phyloP scores from a whole-genome alignment of 345 rosid species.

The Tarenaya hassleriana region DNA sequence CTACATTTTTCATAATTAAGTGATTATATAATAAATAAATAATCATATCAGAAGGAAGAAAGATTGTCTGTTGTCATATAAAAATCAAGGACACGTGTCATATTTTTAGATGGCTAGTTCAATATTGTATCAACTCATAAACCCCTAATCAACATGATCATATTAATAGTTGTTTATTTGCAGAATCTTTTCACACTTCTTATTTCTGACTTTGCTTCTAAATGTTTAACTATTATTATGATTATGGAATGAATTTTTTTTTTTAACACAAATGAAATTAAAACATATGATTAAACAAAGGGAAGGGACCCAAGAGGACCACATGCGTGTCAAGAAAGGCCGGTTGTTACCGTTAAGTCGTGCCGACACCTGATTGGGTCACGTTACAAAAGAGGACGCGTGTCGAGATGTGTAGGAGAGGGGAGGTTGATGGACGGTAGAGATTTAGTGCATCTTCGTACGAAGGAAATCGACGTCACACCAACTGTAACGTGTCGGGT shows the following conservation, averaged over 20 bases:
- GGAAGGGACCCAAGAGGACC: slow-evolving; percentile 47
- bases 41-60: no score
- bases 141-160: no score
- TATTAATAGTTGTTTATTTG: no score
- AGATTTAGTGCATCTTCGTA: slow-evolving; percentile 39
- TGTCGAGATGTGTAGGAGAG: slow-evolving; percentile 21
- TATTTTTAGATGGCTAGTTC: no score
- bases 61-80: no score
- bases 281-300: slow-evolving; percentile 5
- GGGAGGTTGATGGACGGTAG: slow-evolving; percentile 41
- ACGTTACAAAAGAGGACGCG: slow-evolving; percentile 42
- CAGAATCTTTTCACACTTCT: no score
- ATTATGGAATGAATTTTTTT: not conserved
- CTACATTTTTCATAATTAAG: no score
- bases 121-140: no score
- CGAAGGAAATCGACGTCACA: slow-evolving; percentile 56
- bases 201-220: no score
- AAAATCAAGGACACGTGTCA: no score
- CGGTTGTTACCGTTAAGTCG: slow-evolving; percentile 27
- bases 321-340: slow-evolving; percentile 70
- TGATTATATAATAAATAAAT: no score
- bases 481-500: slow-evolving; percentile 66
- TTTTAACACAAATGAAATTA: not conserved
- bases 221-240: no score
- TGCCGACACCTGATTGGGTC: slow-evolving; percentile 42